Percentiles rank a stretch among this genome's conserved stretches.
phyloP scores from a whole-genome alignment of 1,284 basidiomycete genomes.

The Melampsora larici-populina region DNA sequence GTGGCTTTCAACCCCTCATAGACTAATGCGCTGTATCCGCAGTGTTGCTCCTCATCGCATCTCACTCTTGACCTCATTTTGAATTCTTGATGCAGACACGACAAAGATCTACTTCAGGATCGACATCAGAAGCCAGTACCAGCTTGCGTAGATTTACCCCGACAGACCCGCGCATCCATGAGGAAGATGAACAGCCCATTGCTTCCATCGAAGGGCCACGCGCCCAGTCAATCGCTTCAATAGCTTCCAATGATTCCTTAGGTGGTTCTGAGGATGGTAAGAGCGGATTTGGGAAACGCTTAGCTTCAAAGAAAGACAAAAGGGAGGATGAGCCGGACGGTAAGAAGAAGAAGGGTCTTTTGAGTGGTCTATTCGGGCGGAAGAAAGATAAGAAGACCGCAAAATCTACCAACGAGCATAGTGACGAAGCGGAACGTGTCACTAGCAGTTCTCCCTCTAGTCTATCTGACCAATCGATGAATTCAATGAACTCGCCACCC shows the following conservation, averaged over 20 bases:
- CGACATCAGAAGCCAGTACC: slow-evolving; percentile 3
- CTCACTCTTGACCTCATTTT: background rate
- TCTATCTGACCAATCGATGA: slow-evolving; percentile 44
- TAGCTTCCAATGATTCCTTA: slow-evolving; percentile 3
- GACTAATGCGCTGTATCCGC: background rate
- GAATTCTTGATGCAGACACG: slow-evolving; percentile 3
- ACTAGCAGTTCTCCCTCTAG: slow-evolving; percentile 27
- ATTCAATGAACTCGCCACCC: slow-evolving; percentile 52
- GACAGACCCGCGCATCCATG: background rate
- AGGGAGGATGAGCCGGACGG: slow-evolving; percentile 56
- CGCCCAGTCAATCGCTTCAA: slow-evolving; percentile 28
- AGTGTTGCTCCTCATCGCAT: background rate
- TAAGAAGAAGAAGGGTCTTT: slow-evolving; percentile 62
- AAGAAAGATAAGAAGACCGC: slow-evolving; percentile 67
- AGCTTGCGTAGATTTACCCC: background rate
- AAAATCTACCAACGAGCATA: slow-evolving; percentile 51
- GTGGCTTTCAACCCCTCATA: background rate
- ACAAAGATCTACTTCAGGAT: slow-evolving; percentile 24
- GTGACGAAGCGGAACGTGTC: slow-evolving; percentile 48
- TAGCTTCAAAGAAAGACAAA: slow-evolving; percentile 22
- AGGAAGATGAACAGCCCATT: slow-evolving; percentile 12
- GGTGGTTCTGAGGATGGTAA: slow-evolving; percentile 32
- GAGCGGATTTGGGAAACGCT: slow-evolving; percentile 1
- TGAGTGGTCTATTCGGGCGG: slow-evolving; percentile 69
- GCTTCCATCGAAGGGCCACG: slow-evolving; percentile 20